Percentiles rank a stretch among this genome's conserved stretches.
Evolutionary conservation across 2,329 filamentous ascomycete species (phyloP).

Genomic region (Hymenoscyphus albidus): DNA sequence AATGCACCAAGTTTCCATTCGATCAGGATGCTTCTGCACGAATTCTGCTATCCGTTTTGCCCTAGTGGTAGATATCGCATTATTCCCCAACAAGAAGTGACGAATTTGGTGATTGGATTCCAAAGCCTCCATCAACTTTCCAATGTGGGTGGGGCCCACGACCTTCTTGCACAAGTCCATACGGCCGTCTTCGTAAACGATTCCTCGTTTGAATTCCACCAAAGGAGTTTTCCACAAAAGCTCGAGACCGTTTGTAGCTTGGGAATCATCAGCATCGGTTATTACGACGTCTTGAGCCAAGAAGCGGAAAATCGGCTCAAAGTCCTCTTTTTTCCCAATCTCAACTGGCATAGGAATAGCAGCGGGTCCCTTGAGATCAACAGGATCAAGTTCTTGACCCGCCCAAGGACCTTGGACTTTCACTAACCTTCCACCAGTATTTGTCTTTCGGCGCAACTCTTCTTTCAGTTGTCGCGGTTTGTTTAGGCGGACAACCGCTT

Average conservation of each 20-base stretch:
- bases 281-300: conserved; percentile 15
- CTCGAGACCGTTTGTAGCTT: conserved; percentile 9
- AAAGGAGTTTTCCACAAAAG: conserved; percentile 9
- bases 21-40: conserved; percentile 42
- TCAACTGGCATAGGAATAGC: conserved; percentile 24
- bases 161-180: conserved; percentile 55
- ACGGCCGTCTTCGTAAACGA: conserved; percentile 47
- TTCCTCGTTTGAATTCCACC: conserved; percentile 18
- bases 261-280: conserved; percentile 1
- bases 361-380: conserved; percentile 21
- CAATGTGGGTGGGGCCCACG: conserved; percentile 49
- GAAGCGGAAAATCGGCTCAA: conserved; percentile 20
- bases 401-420: conserved; percentile 22
- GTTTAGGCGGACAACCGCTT: conserved; percentile 15
- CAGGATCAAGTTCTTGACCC: conserved; percentile 21
- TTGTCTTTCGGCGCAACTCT: conserved; percentile 7
- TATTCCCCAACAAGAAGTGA: conserved; percentile 53
- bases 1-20: conserved; percentile 53
- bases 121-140: conserved; percentile 47
- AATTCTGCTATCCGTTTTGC: conserved; percentile 45
- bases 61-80: conserved; percentile 49
- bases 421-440: conserved; percentile 12
- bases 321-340: conserved; percentile 19
- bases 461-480: conserved; percentile 6
- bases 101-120: conserved; percentile 44